phyloP scores from a whole-genome alignment of 2,329 filamentous ascomycete genomes.

The Chrysosporium queenslandicum region DNA sequence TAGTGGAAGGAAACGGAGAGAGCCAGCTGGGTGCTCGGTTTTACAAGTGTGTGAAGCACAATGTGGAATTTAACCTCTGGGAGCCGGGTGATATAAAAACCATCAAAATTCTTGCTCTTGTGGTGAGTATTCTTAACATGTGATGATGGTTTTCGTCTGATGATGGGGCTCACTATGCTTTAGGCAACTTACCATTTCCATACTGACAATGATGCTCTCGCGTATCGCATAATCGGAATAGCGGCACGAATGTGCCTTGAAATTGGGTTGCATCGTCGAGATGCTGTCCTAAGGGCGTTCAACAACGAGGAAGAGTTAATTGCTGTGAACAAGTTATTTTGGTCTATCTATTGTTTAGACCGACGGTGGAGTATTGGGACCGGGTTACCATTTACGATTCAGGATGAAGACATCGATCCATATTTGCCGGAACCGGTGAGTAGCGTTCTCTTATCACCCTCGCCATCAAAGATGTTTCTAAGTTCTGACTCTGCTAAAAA shows the following conservation, averaged over 20 bases:
- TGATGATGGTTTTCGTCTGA: not conserved
- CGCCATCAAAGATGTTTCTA: not conserved
- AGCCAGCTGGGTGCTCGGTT: constrained; percentile 63
- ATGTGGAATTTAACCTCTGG: constrained; percentile 55
- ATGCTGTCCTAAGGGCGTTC: constrained; percentile 59
- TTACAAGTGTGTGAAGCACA: constrained; percentile 64
- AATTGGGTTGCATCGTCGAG: constrained; percentile 70
- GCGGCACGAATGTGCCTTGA: constrained; percentile 70
- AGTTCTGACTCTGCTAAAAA: not conserved
- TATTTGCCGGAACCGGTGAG: constrained; percentile 66
- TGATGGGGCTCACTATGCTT: not conserved
- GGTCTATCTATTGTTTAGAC: constrained; percentile 78
- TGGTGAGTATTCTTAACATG: constrained; percentile 10
- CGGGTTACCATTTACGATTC: constrained; percentile 72
- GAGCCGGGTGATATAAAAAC: constrained; percentile 48
- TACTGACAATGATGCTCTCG: constrained; percentile 71
- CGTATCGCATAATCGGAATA: constrained; percentile 79
- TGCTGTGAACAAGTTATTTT: constrained; percentile 64
- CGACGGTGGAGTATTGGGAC: constrained; percentile 83
- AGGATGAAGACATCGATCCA: constrained; percentile 77
- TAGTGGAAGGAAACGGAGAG: constrained; percentile 68
- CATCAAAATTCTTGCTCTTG: constrained; percentile 45
- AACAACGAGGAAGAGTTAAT: constrained; percentile 57
- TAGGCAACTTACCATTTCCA: constrained; percentile 73
- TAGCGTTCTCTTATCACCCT: not conserved